Base-by-base conservation (phyloP, 768 basidiomycete genomes). In the Multifurca ochricompacta region DNA sequence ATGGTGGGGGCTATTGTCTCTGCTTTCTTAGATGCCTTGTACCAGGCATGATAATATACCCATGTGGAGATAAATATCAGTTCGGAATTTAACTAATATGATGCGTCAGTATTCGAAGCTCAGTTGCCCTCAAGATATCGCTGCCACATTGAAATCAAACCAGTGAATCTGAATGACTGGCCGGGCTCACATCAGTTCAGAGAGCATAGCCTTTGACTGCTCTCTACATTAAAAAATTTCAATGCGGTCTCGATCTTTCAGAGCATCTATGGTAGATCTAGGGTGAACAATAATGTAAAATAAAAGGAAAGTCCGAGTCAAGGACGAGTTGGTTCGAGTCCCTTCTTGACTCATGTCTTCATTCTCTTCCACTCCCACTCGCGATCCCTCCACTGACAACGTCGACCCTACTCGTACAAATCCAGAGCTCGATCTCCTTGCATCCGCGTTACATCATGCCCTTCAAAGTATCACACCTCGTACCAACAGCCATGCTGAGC, bases 21-120 rank as follows among this genome's bases (percentile, higher is more conserved):
- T 39, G 54, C 60, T 23, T 61, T 61, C 43, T 40, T 61, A 16
- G 60, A 61, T 39, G 48, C 54, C 14, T 31, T 61, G 27, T 61
- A 61, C 36, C 16, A 61, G 51, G 60, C 60, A 28, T 61, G 45
- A 61, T 45, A 4, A 31, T 30, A 25, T 11, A 18, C 41, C 41
- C 11, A 16, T 27, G 13, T 3, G 9, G 18, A 6, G n/a, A 48
- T n/a, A 16, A 9, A 13, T 16, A 21, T n/a, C 14, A 9, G 23
- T 28, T 13, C 3, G 11, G 14, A n/a, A 18, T 41, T 25, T 23
- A 41, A 10, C 21, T 41, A 6, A 41, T 42, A 3, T 16, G 14
- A 1, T 14, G 10, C 23, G 9, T 34, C 11, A 6, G 23, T 34
- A 34, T 32, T 13, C 34, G 14, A 3, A 23, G 6, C 8, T 34